Conservation (phyloP, 140 eudicot species). For the Flaveria floridana region DNA sequence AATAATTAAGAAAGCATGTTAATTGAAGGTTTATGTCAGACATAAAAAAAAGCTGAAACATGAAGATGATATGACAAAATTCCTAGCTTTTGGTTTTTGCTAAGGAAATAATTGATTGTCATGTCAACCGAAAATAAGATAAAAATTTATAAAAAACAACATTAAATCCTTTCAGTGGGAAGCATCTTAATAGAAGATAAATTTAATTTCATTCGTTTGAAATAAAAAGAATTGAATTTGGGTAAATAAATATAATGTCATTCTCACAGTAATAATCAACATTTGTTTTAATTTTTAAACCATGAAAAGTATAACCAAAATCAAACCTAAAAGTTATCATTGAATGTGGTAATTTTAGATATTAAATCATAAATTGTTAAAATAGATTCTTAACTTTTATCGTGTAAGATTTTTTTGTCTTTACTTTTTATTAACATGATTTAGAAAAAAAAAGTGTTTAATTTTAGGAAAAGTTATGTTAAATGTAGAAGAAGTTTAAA, state of each 20-base stretch:
- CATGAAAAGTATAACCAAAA: background rate
- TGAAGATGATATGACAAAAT: constrained; percentile 30
- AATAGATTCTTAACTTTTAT: too few relatives aligned
- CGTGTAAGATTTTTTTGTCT: background rate
- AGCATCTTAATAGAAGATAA: background rate
- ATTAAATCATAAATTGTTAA: too few relatives aligned
- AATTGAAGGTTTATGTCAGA: constrained; percentile 8
- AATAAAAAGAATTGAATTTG: background rate
- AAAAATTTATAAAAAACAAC: background rate
- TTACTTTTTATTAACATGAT: background rate
- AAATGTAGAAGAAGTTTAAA: background rate
- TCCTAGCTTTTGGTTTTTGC: constrained; percentile 22
- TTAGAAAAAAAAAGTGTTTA: background rate
- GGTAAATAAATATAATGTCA: background rate
- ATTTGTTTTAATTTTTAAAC: background rate
- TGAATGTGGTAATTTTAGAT: too few relatives aligned
- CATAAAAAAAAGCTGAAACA: constrained; percentile 20
- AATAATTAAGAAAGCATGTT: background rate
- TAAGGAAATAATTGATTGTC: constrained; percentile 28
- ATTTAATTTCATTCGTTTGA: too few relatives aligned
- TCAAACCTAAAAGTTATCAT: background rate
- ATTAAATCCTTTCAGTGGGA: constrained; percentile 16
- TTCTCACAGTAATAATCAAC: background rate
- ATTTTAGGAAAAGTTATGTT: background rate
- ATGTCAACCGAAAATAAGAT: constrained; percentile 26